Evolutionary conservation across 2,329 filamentous ascomycete genomes (phyloP).

Genomic region (Diaporthe velutina): DNA sequence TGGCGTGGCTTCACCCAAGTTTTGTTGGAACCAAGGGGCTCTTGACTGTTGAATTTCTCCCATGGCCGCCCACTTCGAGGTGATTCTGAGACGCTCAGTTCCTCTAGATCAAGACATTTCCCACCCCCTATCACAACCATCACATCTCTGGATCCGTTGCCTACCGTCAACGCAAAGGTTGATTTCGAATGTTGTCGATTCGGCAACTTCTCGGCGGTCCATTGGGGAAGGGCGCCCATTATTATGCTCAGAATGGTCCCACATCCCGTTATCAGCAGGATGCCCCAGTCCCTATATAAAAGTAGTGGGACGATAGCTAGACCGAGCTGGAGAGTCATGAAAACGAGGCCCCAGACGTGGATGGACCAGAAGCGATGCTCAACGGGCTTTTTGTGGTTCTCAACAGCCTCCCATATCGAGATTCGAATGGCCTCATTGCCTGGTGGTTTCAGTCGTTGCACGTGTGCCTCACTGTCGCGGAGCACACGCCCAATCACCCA

Average conservation of each 20-base stretch:
- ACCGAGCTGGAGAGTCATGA: constrained; percentile 48
- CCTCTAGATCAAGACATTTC: constrained; percentile 55
- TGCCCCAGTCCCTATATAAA: constrained; percentile 52
- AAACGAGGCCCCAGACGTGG: constrained; percentile 43
- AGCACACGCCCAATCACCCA: constrained; percentile 39
- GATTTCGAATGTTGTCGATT: constrained; percentile 49
- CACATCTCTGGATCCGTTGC: constrained; percentile 56
- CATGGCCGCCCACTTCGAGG: constrained; percentile 32
- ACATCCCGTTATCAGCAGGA: constrained; percentile 53
- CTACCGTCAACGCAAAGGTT: constrained; percentile 52
- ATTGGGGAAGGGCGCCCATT: constrained; percentile 55
- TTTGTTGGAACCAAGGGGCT: background rate
- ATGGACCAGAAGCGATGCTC: constrained; percentile 37
- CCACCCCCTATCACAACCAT: constrained; percentile 53
- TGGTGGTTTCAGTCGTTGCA: background rate
- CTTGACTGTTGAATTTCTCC: constrained; percentile 30
- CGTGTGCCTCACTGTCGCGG: constrained; percentile 33
- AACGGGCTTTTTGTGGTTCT: constrained; percentile 44
- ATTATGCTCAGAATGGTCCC: constrained; percentile 54
- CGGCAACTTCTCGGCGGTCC: constrained; percentile 58
- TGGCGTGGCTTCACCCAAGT: constrained; percentile 5
- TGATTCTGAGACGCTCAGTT: constrained; percentile 47
- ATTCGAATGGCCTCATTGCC: constrained; percentile 38
- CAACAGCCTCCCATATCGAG: constrained; percentile 44
- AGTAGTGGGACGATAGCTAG: constrained; percentile 51